Evolutionary conservation across 768 basidiomycete genomes (phyloP), one percentile per base, ranked within the genome.

Genomic region (Leccinum arenicola): DNA sequence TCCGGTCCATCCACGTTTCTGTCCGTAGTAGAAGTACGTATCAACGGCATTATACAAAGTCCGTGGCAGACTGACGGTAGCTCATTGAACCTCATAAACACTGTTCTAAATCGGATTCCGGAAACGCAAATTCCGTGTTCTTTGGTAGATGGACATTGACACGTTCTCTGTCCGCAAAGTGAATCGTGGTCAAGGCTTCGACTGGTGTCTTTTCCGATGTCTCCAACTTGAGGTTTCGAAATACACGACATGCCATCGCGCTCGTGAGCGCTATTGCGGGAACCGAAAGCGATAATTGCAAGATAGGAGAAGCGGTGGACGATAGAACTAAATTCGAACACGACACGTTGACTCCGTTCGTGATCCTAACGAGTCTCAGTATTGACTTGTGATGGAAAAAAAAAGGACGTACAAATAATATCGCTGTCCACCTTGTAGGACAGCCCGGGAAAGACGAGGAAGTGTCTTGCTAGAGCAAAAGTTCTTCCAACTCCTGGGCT

Each of bases 381-480:
- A 27, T 25, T 6, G 52, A 38, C 50, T 38, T 9, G 38, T n/a
- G 9, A 47, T 6, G 7, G 12, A n/a, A 38, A 5, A 15, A 27
- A 25, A 25, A n/a, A 14, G 35, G 36, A 49, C 73, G 40, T 61
- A 76, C 77, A 73, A 38, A 58, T 78, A 76, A 58, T 78, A 78
- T 23, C 66, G 65, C 55, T 78, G 75, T 15, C 77, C 76, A 27
- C 74, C 74, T n/a, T 69, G 64, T 12, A 79, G 56, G 6, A 79
- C 21, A 11, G 71, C 70, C 48, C 58, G 64, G 4, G 76, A 73
- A 52, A 78, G 56, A 36, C 43, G 61, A 36, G 75, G 75, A 21
- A 78, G 67, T 11, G 70, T 52, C 4, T 67, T 48, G 15, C 49
- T 9, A n/a, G 8, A 53, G 17, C 70, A 61, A 56, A 71, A 69